Conservation (phyloP, 179 eudicot species). For the Vitellaria paradoxa region DNA sequence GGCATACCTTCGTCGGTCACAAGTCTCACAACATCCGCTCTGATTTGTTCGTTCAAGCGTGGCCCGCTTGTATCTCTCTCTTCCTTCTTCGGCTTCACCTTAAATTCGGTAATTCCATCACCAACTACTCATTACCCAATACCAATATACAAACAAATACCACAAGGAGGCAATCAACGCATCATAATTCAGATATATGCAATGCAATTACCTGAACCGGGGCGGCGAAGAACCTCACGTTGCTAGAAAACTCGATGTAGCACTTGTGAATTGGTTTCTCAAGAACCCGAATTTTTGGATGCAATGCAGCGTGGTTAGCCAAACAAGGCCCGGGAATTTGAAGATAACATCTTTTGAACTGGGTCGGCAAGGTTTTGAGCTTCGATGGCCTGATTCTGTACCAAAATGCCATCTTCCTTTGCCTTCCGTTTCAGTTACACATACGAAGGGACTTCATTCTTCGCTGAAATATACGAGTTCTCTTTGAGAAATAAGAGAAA, state of each 20-base stretch:
- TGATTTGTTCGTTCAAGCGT: slow-evolving; percentile 68
- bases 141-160: background rate
- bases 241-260: slow-evolving; percentile 17
- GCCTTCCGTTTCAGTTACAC: background rate
- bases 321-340: slow-evolving; percentile 24
- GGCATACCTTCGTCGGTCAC: slow-evolving; percentile 65
- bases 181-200: background rate
- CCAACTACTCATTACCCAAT: slow-evolving; percentile 9
- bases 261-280: slow-evolving; percentile 12
- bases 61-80: slow-evolving; percentile 30
- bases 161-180: background rate
- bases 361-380: slow-evolving; percentile 25
- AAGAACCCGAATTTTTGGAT: slow-evolving; percentile 7
- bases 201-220: slow-evolving; percentile 51
- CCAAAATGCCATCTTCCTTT: slow-evolving; percentile 37
- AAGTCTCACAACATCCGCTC: slow-evolving; percentile 51
- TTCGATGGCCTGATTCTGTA: slow-evolving; percentile 42
- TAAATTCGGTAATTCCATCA: slow-evolving; percentile 4
- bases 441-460: no score
- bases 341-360: slow-evolving; percentile 35
- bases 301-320: slow-evolving; percentile 23
- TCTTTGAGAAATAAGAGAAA: no score
- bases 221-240: slow-evolving; percentile 63
- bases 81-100: slow-evolving; percentile 47
- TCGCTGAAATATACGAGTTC: no score